A percentile compares a stretch with the other conserved stretches of the same genome.
Conservation (phyloP, 306 rosid species). For the Oxytropis ochrocephala region DNA sequence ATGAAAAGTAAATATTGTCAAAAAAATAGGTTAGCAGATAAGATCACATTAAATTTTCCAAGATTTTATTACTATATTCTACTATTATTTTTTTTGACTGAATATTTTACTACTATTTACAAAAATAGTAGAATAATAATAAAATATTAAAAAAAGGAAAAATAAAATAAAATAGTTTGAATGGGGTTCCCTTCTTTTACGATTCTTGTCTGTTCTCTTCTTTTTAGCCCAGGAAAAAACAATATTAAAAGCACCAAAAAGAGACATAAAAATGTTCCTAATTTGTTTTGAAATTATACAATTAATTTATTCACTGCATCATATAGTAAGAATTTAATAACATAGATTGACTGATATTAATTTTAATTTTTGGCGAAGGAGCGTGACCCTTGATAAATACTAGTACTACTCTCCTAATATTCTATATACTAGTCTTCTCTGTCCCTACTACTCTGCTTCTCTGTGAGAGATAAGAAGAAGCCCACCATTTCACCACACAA, state of each 20-base stretch:
- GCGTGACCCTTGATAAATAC: neutral
- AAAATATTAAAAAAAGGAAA: no score
- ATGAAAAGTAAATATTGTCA: no score
- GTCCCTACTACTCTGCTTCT: conserved; percentile 30
- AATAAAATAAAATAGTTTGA: neutral
- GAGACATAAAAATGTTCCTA: neutral
- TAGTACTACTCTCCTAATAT: neutral
- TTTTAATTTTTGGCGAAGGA: no score
- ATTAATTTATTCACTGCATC: no score
- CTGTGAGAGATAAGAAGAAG: conserved; percentile 29
- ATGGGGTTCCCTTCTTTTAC: conserved; percentile 16
- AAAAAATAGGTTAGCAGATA: neutral
- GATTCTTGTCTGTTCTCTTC: conserved; percentile 19
- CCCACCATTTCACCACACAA: conserved; percentile 13
- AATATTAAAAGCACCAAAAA: conserved; percentile 28
- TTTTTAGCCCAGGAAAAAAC: conserved; percentile 3
- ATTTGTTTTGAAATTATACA: no score
- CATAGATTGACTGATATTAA: no score
- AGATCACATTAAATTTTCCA: neutral
- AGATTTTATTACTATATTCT: neutral
- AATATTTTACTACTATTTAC: no score
- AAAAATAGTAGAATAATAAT: no score
- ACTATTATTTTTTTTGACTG: no score
- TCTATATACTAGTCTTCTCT: neutral
- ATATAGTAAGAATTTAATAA: no score